Evolutionary conservation across 179 eudicot genomes (phyloP), one percentile per base, ranked within the genome.

Genomic region (Kewa caespitosa): DNA sequence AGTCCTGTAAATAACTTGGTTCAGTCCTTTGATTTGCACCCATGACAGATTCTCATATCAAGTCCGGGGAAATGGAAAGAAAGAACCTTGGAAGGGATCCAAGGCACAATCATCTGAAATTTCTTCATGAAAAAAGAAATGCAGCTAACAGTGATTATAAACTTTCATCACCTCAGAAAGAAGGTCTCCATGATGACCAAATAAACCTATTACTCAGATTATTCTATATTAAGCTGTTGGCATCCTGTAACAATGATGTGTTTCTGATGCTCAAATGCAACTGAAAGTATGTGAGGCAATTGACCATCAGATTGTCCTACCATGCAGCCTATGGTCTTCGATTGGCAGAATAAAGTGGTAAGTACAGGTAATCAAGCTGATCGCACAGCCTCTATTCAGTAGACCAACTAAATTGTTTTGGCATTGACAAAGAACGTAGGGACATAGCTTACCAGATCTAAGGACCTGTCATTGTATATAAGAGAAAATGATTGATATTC

Each of bases 401-500:
- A 13, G 48, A 66, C 50, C 41, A 41, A 14, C 38, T 42, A 43
- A 18, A 69, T 52, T 57, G 63, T 41, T 52, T 33, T 42, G 27
- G 23, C 13, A 52, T 50, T 48, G 68, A 69, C 18, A 52, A 34
- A 65, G 41, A 32, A 63, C 54, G 34, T 6, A 61, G 7, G 70
- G 67, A 63, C 46, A 75, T 48, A 74, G 72, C 90, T 85, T 76
- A 89, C 92, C 90, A 89, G 67, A 87, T 87, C 90, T 64, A 89
- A 79, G 60, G 92, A 89, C 70, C 92, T 82, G 70, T 87, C 88
- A 75, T 62, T 87, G 80, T 83, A 86, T 73, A 88, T 83, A 63
- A 88, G 90, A 78, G 92, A 88, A 80, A 88, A 88, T 31, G 92
- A 88, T 70, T 88, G 92, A 69, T 88, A 88, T 78, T 88, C 92